phyloP scores from a whole-genome alignment of 179 eudicot genomes.

The Vitellaria paradoxa region DNA sequence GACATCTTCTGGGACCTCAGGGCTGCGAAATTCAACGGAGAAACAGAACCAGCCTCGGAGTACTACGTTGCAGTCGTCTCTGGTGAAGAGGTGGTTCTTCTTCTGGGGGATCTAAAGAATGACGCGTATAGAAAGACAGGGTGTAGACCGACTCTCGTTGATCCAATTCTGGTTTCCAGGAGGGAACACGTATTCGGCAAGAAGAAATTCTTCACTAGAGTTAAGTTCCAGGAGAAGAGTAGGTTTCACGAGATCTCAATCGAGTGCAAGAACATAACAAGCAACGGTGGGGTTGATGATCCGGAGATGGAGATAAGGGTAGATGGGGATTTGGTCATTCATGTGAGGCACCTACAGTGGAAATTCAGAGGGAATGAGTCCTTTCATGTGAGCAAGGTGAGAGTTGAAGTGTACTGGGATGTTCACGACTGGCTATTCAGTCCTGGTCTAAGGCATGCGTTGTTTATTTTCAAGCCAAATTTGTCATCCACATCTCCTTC shows the following conservation, averaged over 20 bases:
- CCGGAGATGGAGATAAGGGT: conserved; percentile 85
- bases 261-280: conserved; percentile 49
- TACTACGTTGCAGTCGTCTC: conserved; percentile 82
- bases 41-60: conserved; percentile 78
- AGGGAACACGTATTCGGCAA: conserved; percentile 87
- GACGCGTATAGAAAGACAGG: conserved; percentile 80
- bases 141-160: conserved; percentile 71
- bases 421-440: conserved; percentile 96
- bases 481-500: conserved; percentile 26
- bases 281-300: conserved; percentile 32
- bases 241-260: conserved; percentile 71
- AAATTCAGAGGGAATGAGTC: conserved; percentile 83
- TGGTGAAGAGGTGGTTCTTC: conserved; percentile 66
- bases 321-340: conserved; percentile 68
- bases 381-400: conserved; percentile 44
- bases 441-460: conserved; percentile 77
- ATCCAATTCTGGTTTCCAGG: conserved; percentile 67
- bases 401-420: conserved; percentile 88
- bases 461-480: conserved; percentile 71
- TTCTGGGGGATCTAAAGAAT: conserved; percentile 71
- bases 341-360: conserved; percentile 87
- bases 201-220: conserved; percentile 55
- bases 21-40: conserved; percentile 73
- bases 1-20: conserved; percentile 81
- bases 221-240: conserved; percentile 72